A percentile compares a stretch with the other conserved stretches of the same genome.
phyloP scores from a whole-genome alignment of 2,329 filamentous ascomycete species.

The Beauveria bassiana region DNA sequence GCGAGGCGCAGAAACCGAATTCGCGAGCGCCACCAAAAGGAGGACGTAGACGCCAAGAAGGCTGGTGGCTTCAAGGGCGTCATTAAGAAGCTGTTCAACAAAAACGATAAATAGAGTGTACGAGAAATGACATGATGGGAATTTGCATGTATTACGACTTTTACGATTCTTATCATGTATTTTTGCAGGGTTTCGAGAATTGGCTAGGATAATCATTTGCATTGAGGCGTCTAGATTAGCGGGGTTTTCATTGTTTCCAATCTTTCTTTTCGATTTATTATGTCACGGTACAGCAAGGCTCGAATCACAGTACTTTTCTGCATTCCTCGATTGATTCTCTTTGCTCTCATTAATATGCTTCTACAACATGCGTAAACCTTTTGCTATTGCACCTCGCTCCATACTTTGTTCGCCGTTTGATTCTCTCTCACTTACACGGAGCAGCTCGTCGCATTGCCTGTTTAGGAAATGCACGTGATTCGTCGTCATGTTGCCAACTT shows the following conservation, averaged over 20 bases:
- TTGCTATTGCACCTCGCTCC: neutral
- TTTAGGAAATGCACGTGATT: conserved; percentile 5
- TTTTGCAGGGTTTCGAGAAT: conserved; percentile 8
- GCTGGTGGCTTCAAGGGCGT: conserved; percentile 22
- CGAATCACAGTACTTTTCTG: neutral
- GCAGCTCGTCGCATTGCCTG: neutral
- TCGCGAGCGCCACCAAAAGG: conserved; percentile 24
- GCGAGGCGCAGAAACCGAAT: conserved; percentile 27
- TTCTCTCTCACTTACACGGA: neutral
- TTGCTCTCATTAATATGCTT: neutral
- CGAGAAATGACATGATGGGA: conserved; percentile 10
- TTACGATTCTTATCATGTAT: conserved; percentile 16
- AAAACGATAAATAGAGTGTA: conserved; percentile 14
- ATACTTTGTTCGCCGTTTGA: neutral
- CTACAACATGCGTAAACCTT: neutral
- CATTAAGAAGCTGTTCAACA: conserved; percentile 24
- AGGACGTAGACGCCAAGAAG: conserved; percentile 23
- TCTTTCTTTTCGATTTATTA: neutral
- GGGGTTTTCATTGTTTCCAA: conserved; percentile 12
- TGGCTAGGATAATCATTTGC: neutral
- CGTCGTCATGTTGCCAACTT: neutral
- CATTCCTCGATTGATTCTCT: neutral
- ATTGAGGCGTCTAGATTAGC: neutral
- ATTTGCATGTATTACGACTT: conserved; percentile 7
- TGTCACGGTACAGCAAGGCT: neutral